Conservation (phyloP, 179 eudicot genomes). For the Beta corolliflora region DNA sequence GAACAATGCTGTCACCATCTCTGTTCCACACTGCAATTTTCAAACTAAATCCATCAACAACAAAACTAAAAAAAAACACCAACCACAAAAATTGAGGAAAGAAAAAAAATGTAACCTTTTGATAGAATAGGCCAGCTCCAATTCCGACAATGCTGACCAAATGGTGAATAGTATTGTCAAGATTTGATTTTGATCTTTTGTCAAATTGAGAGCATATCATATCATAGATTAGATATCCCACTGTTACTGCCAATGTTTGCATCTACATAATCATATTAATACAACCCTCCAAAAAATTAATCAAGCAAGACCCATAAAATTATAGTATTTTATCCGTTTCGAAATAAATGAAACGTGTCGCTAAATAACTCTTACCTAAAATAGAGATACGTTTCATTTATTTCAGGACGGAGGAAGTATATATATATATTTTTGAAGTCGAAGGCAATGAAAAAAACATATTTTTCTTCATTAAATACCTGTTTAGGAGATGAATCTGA, state of each 20-base stretch:
- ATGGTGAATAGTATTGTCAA: slow-evolving; percentile 82
- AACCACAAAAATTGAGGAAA: neutral
- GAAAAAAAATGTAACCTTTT: slow-evolving; percentile 45
- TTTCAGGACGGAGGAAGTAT: too few species aligned
- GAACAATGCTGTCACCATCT: slow-evolving; percentile 78
- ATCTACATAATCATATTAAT: slow-evolving; percentile 43
- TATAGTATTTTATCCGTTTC: too few species aligned
- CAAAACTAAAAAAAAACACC: too few species aligned
- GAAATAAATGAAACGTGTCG: too few species aligned
- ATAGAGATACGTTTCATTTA: too few species aligned
- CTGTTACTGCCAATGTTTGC: slow-evolving; percentile 58
- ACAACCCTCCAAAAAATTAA: neutral
- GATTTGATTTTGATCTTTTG: slow-evolving; percentile 34
- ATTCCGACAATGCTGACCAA: slow-evolving; percentile 83
- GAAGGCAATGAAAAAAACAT: too few species aligned
- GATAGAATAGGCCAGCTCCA: slow-evolving; percentile 71
- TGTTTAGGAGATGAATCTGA: neutral
- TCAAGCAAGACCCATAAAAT: too few species aligned
- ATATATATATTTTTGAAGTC: too few species aligned
- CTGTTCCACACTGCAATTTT: slow-evolving; percentile 78
- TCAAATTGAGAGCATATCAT: slow-evolving; percentile 62
- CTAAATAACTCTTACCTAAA: too few species aligned
- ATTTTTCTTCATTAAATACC: neutral
- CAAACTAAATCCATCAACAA: neutral
- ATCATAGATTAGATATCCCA: slow-evolving; percentile 75